Evolutionary conservation across 2,329 filamentous ascomycete genomes (phyloP), one percentile per base, ranked within the genome.

Genomic region (Phialocephala subalpina): DNA sequence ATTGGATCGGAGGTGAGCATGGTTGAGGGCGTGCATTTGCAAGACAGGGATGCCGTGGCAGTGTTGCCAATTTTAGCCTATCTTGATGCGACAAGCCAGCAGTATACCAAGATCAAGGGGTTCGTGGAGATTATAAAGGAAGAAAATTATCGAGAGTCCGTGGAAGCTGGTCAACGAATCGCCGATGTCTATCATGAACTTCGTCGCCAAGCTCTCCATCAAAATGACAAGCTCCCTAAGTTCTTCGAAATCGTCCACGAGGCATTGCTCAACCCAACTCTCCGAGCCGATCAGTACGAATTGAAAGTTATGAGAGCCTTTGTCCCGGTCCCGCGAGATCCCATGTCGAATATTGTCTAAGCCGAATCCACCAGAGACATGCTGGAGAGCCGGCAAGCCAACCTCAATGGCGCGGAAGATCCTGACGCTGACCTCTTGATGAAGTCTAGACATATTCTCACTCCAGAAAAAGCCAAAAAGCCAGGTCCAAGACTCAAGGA

Each of bases 191-290:
- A 22, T 20, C 29, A 22, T 12, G 33, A 29, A 1, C 49, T 53
- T 29, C 27, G 49, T 29, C 49, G 49, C 12, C 6, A 29, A 18
- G 49, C 49, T 4, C 16, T 27, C 3, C 11, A 53, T n/a, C 52
- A 42, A 27, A n/a, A 11, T 2, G 58, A 65, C 27, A 11, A 40
- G 18, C 14, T 58, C 11, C 63, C 59, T 8, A 14, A 36, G 6
- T 20, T 55, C 27, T 20, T 18, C 20, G 53, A 62, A 35, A 47
- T 62, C 33, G 38, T 62, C 36, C 8, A 58, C 7, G 20, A 29
- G 25, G 63, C 63, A 2, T 33, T 65, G 6, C 11, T 57, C 16
- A 18, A 52, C 22, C 52, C 63, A 14, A 6, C 7, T 14, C 63
- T 40, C 18, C 42, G 58, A n/a, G n/a, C 47, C 3, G 62, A 55